A percentile compares a stretch with the other conserved stretches of the same genome.
Conservation (phyloP, 192 early-diverging fungal genomes). For the Podila epicladia region DNA sequence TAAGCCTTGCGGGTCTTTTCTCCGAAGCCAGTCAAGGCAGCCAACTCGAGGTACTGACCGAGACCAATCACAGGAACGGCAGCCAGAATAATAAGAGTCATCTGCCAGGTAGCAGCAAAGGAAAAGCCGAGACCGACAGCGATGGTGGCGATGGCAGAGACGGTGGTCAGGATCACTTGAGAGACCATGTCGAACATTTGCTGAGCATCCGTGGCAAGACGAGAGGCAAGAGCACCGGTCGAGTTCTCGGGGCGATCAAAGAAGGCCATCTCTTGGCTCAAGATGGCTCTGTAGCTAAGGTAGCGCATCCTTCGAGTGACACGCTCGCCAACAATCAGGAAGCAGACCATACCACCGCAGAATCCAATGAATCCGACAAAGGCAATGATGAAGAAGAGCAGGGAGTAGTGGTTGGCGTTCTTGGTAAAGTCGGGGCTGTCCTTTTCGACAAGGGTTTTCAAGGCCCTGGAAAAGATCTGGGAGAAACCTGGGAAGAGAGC, state of each 20-base stretch:
- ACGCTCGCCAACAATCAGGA: no score
- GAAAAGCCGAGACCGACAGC: slow-evolving; percentile 54
- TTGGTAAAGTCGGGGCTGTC: slow-evolving; percentile 16
- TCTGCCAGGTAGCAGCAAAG: slow-evolving; percentile 65
- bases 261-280: slow-evolving; percentile 85
- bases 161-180: slow-evolving; percentile 54
- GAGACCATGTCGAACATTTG: slow-evolving; percentile 70
- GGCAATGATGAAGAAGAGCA: no score
- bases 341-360: no score
- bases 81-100: slow-evolving; percentile 71
- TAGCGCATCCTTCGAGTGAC: no score
- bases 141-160: background rate
- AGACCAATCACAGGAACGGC: slow-evolving; percentile 72
- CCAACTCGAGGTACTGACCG: slow-evolving; percentile 72
- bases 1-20: slow-evolving; percentile 69
- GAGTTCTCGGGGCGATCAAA: slow-evolving; percentile 81
- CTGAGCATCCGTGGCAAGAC: slow-evolving; percentile 82
- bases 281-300: slow-evolving; percentile 37
- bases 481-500: slow-evolving; percentile 83
- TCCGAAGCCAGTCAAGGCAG: slow-evolving; percentile 53
- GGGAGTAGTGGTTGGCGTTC: no score
- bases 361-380: no score
- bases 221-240: slow-evolving; percentile 84
- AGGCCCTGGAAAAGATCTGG: slow-evolving; percentile 60
- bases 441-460: slow-evolving; percentile 11